A percentile compares a stretch with the other conserved stretches of the same genome.
phyloP scores from a whole-genome alignment of 2,329 filamentous ascomycete genomes.

The Monosporascus ibericus region DNA sequence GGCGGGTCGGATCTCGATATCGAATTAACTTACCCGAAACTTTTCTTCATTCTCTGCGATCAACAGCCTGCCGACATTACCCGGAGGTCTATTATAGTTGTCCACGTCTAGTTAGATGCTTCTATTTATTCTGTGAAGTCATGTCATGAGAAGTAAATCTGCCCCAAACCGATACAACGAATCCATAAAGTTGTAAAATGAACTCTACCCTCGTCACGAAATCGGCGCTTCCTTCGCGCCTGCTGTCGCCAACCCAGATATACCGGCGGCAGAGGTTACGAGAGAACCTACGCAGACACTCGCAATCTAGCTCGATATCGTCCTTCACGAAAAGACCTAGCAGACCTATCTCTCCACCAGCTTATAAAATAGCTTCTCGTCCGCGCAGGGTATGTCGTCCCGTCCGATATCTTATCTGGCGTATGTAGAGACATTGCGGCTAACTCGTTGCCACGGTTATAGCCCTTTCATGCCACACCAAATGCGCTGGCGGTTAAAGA shows the following conservation, averaged over 20 bases:
- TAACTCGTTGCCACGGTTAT: slow-evolving; percentile 8
- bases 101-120: too few relatives aligned
- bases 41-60: background rate
- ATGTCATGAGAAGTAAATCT: background rate
- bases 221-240: slow-evolving; percentile 39
- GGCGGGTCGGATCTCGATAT: too few relatives aligned
- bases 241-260: slow-evolving; percentile 37
- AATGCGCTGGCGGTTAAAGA: slow-evolving; percentile 55
- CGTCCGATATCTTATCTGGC: background rate
- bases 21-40: background rate
- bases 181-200: slow-evolving; percentile 29
- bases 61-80: too few relatives aligned
- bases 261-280: slow-evolving; percentile 34
- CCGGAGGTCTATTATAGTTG: too few relatives aligned
- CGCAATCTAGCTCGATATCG: slow-evolving; percentile 17
- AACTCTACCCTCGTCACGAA: slow-evolving; percentile 42
- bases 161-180: background rate
- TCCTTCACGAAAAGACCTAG: slow-evolving; percentile 16
- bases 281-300: slow-evolving; percentile 32
- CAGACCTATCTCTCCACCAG: slow-evolving; percentile 5
- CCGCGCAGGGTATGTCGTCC: slow-evolving; percentile 14
- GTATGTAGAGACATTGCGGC: background rate
- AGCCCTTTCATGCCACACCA: slow-evolving; percentile 58
- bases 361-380: slow-evolving; percentile 5
- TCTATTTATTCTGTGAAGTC: background rate